phyloP scores from a whole-genome alignment of 306 rosid species.

The Mucuna pruriens region DNA sequence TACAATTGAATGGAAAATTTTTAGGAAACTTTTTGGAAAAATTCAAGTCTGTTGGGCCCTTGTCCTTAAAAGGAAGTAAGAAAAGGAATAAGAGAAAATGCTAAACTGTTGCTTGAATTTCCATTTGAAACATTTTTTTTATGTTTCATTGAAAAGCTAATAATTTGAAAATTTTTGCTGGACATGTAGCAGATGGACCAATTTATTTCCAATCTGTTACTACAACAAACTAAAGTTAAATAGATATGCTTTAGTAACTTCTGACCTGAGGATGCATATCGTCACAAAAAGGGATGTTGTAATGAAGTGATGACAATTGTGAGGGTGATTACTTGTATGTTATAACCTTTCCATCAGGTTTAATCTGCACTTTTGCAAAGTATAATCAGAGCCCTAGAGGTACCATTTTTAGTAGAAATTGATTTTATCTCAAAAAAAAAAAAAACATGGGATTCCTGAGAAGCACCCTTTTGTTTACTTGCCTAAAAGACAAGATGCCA shows the following conservation, averaged over 20 bases:
- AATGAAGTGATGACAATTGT: slow-evolving; percentile 1
- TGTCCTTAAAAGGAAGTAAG: background rate
- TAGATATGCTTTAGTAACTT: background rate
- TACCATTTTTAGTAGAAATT: background rate
- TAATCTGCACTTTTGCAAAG: background rate
- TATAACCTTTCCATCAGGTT: background rate
- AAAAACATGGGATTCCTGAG: background rate
- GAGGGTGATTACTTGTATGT: background rate
- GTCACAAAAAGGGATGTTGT: background rate
- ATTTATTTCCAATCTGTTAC: background rate
- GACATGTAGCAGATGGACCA: background rate
- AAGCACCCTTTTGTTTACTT: background rate
- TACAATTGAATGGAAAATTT: background rate
- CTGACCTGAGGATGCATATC: slow-evolving; percentile 3
- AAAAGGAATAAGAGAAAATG: background rate
- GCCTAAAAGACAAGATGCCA: background rate
- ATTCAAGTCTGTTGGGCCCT: background rate
- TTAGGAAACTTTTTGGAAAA: background rate
- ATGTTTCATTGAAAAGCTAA: background rate
- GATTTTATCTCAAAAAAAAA: background rate
- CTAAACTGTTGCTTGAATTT: background rate
- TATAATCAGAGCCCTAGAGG: background rate
- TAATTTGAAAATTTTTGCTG: background rate
- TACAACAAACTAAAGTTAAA: background rate
- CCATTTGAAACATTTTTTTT: background rate